Evolutionary conservation across 2,329 filamentous ascomycete species (phyloP), one percentile per base, ranked within the genome.

Genomic region (Fusarium sulawesiense): DNA sequence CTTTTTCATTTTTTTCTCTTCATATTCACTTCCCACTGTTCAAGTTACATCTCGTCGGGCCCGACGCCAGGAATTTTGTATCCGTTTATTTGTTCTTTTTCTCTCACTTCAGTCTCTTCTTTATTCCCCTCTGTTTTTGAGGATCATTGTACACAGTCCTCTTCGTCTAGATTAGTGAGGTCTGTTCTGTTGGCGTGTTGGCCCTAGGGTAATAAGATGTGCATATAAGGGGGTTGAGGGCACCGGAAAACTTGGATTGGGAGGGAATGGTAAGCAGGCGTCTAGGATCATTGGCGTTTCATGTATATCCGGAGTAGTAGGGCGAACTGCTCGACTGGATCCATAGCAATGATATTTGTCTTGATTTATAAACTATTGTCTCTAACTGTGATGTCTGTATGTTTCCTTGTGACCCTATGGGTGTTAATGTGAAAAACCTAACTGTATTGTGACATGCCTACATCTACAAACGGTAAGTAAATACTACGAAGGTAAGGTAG

Each of bases 261-360:
- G 53, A 49, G 40, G 69, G 64, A 64, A 58, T 56, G 60, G 58
- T 58, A 57, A 44, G 50, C 49, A 57, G 69, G 66, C 61, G 68
- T 72, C 60, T 59, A 55, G 68, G 68, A 61, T 68, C 29, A 56
- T 51, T 71, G 69, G 73, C 62, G 69, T 71, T 70, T 64, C 51
- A 60, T 75, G 66, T 74, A 71, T 60, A 73, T 75, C 73, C 54
- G 60, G 73, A 73, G 62, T 53, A 73, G 60, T 51, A 62, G 60
- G 58, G 71, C 67, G 66, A 70, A 51, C 60, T 74, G 60, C 64
- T 71, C 48, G 65, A 64, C 58, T 60, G 64, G 50, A 58, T 68
- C 70, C 67, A 68, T 63, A 75, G 65, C 64, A 54, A 75, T 64
- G 66, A 55, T 64, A 70, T 62, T 71, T 72, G 60, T 62, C 60